Evolutionary conservation across 495 filamentous ascomycete genomes (phyloP).

Genomic region (Xylaria curta): DNA sequence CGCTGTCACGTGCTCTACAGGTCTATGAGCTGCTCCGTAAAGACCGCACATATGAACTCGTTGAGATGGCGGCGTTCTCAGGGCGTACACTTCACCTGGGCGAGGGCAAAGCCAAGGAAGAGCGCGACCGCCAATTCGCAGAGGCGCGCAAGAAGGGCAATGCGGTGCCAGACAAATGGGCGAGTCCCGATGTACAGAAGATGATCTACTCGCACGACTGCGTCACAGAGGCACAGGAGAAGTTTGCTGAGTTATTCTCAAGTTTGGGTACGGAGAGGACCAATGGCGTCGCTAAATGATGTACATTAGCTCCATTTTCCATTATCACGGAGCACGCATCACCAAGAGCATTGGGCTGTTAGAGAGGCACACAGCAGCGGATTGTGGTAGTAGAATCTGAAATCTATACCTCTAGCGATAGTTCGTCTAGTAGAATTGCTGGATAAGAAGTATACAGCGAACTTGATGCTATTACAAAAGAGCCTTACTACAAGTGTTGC

Average conservation of each 20-base stretch:
- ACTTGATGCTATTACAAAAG: slow-evolving; percentile 19
- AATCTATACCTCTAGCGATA: slow-evolving; percentile 4
- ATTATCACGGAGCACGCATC: background rate
- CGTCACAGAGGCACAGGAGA: slow-evolving; percentile 63
- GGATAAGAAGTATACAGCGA: background rate
- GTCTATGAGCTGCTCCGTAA: slow-evolving; percentile 78
- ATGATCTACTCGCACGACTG: slow-evolving; percentile 78
- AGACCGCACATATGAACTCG: slow-evolving; percentile 70
- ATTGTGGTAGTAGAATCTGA: background rate
- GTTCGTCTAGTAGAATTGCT: background rate
- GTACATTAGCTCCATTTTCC: background rate
- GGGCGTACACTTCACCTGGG: slow-evolving; percentile 75
- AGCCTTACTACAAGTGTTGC: slow-evolving; percentile 11
- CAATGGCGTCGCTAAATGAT: slow-evolving; percentile 16
- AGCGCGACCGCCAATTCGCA: slow-evolving; percentile 74
- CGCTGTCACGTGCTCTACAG: slow-evolving; percentile 68
- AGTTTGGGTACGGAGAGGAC: slow-evolving; percentile 31
- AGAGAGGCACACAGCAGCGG: background rate
- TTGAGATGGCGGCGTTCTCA: slow-evolving; percentile 71
- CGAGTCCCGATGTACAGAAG: slow-evolving; percentile 73
- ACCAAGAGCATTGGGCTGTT: background rate
- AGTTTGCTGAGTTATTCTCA: slow-evolving; percentile 65
- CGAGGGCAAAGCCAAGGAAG: slow-evolving; percentile 75
- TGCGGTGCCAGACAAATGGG: slow-evolving; percentile 79
- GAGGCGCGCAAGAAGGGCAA: slow-evolving; percentile 63